Conservation (phyloP, 2,329 filamentous ascomycete genomes). For the Chaetomiaceae sp. region DNA sequence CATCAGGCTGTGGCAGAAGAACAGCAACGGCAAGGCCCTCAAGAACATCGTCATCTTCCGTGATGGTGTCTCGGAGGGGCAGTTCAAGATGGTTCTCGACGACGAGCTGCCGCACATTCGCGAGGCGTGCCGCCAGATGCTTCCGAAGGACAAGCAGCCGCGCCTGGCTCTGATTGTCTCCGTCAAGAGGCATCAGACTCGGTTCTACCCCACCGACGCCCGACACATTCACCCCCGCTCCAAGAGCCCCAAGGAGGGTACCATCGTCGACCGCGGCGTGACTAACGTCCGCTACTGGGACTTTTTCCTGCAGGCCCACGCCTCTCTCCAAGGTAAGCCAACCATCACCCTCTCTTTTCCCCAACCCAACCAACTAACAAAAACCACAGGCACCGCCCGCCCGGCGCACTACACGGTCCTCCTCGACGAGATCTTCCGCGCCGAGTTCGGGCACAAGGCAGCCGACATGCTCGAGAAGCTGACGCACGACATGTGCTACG, state of each 20-base stretch:
- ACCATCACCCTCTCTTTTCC: neutral
- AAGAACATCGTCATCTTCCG: constrained; percentile 79
- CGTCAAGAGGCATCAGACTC: constrained; percentile 83
- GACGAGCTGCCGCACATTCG: constrained; percentile 65
- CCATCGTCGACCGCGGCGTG: constrained; percentile 79
- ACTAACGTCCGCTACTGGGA: constrained; percentile 74
- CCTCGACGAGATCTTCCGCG: constrained; percentile 63
- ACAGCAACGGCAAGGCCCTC: constrained; percentile 55
- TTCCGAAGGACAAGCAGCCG: constrained; percentile 49
- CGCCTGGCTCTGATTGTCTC: constrained; percentile 71
- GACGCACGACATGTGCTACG: constrained; percentile 77
- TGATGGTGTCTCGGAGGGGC: constrained; percentile 84
- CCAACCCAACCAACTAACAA: neutral
- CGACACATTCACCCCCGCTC: constrained; percentile 41
- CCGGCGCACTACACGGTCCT: constrained; percentile 81
- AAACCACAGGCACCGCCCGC: constrained; percentile 57
- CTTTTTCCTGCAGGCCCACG: constrained; percentile 80
- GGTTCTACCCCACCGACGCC: constrained; percentile 69
- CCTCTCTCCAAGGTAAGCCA: constrained; percentile 62
- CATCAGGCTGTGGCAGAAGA: constrained; percentile 58
- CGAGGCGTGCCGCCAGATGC: constrained; percentile 57
- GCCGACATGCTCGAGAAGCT: constrained; percentile 67
- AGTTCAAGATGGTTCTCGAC: constrained; percentile 66
- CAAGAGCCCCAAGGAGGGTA: constrained; percentile 69
- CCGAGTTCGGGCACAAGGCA: constrained; percentile 34